Evolutionary conservation across 2,329 filamentous ascomycete genomes (phyloP).

Genomic region (Aureobasidium namibiae): DNA sequence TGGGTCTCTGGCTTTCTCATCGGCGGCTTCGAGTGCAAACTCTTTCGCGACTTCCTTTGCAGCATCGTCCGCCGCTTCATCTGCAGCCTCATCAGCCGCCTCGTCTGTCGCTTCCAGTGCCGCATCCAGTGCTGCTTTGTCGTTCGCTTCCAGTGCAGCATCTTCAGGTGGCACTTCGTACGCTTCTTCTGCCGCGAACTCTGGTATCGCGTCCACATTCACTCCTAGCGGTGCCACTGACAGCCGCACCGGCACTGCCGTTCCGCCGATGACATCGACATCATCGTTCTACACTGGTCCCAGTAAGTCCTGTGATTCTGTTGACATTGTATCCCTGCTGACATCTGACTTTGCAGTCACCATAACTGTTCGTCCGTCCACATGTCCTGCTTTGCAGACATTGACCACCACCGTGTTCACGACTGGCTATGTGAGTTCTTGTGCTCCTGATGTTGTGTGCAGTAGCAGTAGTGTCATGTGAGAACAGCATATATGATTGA

Average conservation of each 20-base stretch:
- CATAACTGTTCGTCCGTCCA: constrained; percentile 8
- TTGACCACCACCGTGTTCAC: constrained; percentile 11
- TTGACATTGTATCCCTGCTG: neutral
- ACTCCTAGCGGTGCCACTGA: neutral
- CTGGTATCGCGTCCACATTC: constrained; percentile 16
- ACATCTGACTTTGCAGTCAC: neutral
- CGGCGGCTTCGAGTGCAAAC: neutral
- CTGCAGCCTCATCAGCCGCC: constrained; percentile 8
- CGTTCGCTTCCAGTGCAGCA: constrained; percentile 11
- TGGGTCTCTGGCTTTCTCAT: constrained; percentile 3
- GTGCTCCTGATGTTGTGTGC: constrained; percentile 2
- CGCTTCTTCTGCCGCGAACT: neutral
- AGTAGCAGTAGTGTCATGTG: neutral
- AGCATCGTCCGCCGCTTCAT: constrained; percentile 1
- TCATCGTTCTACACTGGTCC: constrained; percentile 7
- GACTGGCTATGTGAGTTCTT: constrained; percentile 3
- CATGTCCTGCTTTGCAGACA: constrained; percentile 7
- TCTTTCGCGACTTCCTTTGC: constrained; percentile 10
- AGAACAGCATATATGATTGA: neutral
- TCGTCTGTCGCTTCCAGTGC: constrained; percentile 9
- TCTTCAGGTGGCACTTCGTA: constrained; percentile 13
- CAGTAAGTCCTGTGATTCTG: neutral
- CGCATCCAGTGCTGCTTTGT: constrained; percentile 9
- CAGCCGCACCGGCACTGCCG: neutral
- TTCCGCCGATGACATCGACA: neutral